Conservation (phyloP, 345 rosid genomes). For the Eucalyptus sp. region DNA sequence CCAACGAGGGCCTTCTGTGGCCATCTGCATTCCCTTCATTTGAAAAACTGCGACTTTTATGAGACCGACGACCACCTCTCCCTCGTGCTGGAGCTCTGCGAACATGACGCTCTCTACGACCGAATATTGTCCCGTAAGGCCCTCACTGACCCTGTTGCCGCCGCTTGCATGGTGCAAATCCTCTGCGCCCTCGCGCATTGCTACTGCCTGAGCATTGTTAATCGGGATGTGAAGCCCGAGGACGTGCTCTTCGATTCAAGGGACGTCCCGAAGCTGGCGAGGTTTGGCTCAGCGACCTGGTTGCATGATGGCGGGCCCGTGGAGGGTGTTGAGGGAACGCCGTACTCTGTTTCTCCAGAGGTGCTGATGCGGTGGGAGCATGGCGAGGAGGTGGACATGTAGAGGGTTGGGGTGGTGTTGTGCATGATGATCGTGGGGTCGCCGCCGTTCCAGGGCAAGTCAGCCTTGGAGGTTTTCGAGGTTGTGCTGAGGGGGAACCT, state of each 20-base stretch:
- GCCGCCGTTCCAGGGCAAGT: neutral
- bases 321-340: neutral
- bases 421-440: neutral
- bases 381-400: neutral
- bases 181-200: too few relatives aligned
- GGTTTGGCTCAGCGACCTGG: too few relatives aligned
- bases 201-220: too few relatives aligned
- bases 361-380: neutral
- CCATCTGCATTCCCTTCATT: too few relatives aligned
- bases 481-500: constrained; percentile 52
- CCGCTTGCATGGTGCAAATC: constrained; percentile 14
- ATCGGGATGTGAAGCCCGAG: too few relatives aligned
- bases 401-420: neutral
- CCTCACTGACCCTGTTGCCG: constrained; percentile 30
- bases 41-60: too few relatives aligned
- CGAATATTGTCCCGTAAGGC: constrained; percentile 11
- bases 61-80: constrained; percentile 44
- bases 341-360: neutral
- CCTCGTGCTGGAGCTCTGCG: constrained; percentile 54
- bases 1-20: too few relatives aligned
- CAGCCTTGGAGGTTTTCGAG: constrained; percentile 29
- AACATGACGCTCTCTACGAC: constrained; percentile 45
- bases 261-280: too few relatives aligned
- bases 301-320: neutral
- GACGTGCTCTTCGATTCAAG: too few relatives aligned